Percentiles rank a stretch among this genome's conserved stretches.
Evolutionary conservation across 495 filamentous ascomycete species (phyloP).

Genomic region (Penicillium antarcticum): DNA sequence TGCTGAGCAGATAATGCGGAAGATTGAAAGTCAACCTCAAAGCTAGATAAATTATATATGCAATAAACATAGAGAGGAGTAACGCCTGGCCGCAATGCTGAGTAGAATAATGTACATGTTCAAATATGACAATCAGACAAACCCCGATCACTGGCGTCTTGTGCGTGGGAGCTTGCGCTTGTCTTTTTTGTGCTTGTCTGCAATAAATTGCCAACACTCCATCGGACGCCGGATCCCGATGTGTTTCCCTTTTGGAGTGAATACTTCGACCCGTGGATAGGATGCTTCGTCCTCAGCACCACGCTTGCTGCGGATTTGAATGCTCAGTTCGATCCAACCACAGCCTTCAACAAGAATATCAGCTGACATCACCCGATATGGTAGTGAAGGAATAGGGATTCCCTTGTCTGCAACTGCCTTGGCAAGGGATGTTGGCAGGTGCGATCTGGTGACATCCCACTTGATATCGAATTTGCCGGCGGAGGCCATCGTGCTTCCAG

Average conservation of each 20-base stretch:
- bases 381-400: constrained; percentile 45
- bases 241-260: constrained; percentile 75
- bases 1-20: not conserved
- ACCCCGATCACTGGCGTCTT: constrained; percentile 13
- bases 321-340: constrained; percentile 88
- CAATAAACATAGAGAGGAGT: not conserved
- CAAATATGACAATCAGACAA: not conserved
- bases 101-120: constrained; percentile 1
- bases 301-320: constrained; percentile 65
- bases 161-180: constrained; percentile 26
- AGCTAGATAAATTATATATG: not conserved
- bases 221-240: constrained; percentile 68
- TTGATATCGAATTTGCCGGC: constrained; percentile 73
- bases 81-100: constrained; percentile 8
- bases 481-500: constrained; percentile 50
- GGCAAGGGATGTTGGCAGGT: constrained; percentile 35
- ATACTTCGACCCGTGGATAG: constrained; percentile 78
- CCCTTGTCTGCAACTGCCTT: constrained; percentile 34
- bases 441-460: constrained; percentile 73
- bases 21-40: not conserved
- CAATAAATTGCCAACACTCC: constrained; percentile 60
- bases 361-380: constrained; percentile 71
- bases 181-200: constrained; percentile 32
- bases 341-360: constrained; percentile 89
- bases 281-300: constrained; percentile 17